A percentile compares a stretch with the other conserved stretches of the same genome.
Evolutionary conservation across 345 rosid species (phyloP).

Genomic region (Cardamine chenopodiifolia): DNA sequence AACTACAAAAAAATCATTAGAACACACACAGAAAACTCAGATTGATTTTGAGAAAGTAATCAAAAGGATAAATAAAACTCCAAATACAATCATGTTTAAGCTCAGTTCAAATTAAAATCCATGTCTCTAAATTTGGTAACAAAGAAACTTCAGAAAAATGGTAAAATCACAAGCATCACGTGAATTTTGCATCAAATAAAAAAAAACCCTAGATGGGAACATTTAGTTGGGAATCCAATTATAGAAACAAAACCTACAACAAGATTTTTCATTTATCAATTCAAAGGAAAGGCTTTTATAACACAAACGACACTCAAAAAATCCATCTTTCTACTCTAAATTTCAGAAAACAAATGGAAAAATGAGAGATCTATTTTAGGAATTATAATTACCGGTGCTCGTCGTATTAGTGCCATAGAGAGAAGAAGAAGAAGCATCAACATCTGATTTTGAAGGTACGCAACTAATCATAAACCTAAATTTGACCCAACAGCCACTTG

Average conservation of each 20-base stretch:
- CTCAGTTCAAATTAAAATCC: neutral
- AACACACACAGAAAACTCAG: slow-evolving; percentile 20
- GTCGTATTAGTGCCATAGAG: slow-evolving; percentile 52
- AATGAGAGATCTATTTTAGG: neutral
- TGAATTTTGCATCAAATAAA: slow-evolving; percentile 1
- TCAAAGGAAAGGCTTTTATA: slow-evolving; percentile 6
- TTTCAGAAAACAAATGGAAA: neutral
- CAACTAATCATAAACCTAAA: slow-evolving; percentile 62
- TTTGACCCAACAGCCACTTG: slow-evolving; percentile 73
- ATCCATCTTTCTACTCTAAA: neutral
- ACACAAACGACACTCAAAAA: neutral
- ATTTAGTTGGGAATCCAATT: slow-evolving; percentile 17
- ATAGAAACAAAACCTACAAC: slow-evolving; percentile 29
- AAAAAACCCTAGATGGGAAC: slow-evolving; percentile 36
- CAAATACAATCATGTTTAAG: slow-evolving; percentile 1
- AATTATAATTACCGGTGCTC: slow-evolving; percentile 44
- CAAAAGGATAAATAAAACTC: neutral
- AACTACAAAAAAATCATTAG: slow-evolving; percentile 3
- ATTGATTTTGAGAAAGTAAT: slow-evolving; percentile 11
- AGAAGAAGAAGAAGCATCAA: slow-evolving; percentile 61
- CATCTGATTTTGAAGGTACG: slow-evolving; percentile 75
- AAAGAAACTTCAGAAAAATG: neutral
- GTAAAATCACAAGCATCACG: slow-evolving; percentile 16
- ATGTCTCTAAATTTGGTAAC: slow-evolving; percentile 12
- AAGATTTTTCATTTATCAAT: neutral